Evolutionary conservation across 1,284 basidiomycete species (phyloP), one percentile per base, ranked within the genome.

Genomic region (Puccinia coronata): DNA sequence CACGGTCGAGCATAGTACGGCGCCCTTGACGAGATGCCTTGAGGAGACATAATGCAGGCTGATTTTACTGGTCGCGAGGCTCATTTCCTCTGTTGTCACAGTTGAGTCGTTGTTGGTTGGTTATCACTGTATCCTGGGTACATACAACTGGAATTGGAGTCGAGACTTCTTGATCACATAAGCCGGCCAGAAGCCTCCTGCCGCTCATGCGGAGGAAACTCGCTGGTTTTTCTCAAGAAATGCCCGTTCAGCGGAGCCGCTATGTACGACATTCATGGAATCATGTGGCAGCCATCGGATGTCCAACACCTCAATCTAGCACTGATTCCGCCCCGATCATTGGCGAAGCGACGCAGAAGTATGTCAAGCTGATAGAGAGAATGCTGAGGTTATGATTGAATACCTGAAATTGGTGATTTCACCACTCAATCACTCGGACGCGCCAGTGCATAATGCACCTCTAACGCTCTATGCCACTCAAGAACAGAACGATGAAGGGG

Each of bases 381-480:
- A 80, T 28, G 18, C 25, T 16, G 72, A 71, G 70, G 80, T 71
- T 20, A 70, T 69, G 51, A 79, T 71, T 39, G 82, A 74, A 72
- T 75, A 76, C 47, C 51, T 72, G 49, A 78, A 61, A 65, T 74
- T 47, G 79, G 14, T 90, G 91, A 0, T 92, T 94, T 84, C 93
- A 97, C 90, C 92, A 71, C 91, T 91, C 83, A 88, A 90, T 61
- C 93, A 91, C 83, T 93, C 91, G 0, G 93, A 93, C 67, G 89
- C 93, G 0, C 95, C 93, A 0, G 91, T 99, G 36, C 95, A 99
- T 87, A 99, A 99, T 85, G 90, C 98, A 59, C 90, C 98, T 67
- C 89, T 98, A 83, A 96, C 95, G 0, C 92, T 98, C 84, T 90
- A 94, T 83, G 91, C 92, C 18, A 89, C 90, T 74, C 82, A 85